Evolutionary conservation across 73 alveolate species (phyloP), one percentile per base, ranked within the genome.

Genomic region (Paramecium pentaurelia): DNA sequence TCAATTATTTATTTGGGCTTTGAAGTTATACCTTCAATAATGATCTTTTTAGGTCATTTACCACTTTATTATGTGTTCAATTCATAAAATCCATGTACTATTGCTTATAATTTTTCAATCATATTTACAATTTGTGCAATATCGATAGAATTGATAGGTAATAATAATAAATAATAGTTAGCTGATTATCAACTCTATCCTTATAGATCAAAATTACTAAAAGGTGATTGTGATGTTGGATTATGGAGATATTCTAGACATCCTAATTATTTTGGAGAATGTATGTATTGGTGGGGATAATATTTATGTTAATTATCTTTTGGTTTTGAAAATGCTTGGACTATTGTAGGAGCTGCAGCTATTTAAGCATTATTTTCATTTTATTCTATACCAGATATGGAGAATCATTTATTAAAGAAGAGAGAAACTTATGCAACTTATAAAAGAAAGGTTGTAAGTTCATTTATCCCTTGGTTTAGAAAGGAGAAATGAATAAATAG

Each of bases 261-360:
- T 58, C 98, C 98, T 9, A 95, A 95, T 71, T 95, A 95, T 64
- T 95, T 95, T 91, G 97, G 97, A 8, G 96, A 93, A 37, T 92
- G 94, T n/a, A 86, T 95, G 58, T 86, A 88, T 20, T 95, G 97
- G 97, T 93, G 96, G 95, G 96, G 96, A 12, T 54, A 92, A 25
- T 93, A 27, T 54, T 42, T 95, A 11, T 45, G 84, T 18, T 16
- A 40, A 34, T 68, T 95, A 27, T 95, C 96, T 1, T 89, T 86
- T 71, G 93, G 95, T 1, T 92, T 93, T 3, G 88, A 93, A 25
- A 73, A 90, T 36, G 93, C 93, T 25, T 90, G 95, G 94, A 88
- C 92, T 0, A 84, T 94, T 0, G 20, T 95, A 14, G 94, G 94
- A 20, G 94, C 94, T 8, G 32, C 58, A 14, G 8, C 38, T 0